Evolutionary conservation across 805 yeast species (phyloP).

Genomic region (Saturnispora saitoi): DNA sequence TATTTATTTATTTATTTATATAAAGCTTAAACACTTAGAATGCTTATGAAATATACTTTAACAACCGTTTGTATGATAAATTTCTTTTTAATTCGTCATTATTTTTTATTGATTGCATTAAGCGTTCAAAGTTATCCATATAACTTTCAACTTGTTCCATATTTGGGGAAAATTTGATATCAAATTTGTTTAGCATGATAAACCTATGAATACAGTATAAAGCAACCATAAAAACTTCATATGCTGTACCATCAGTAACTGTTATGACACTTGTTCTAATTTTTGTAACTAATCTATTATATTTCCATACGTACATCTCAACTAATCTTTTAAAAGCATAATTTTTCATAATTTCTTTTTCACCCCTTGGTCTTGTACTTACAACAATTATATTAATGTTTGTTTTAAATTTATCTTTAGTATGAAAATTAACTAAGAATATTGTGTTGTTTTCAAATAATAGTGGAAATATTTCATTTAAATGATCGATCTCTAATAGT

Average conservation of each 20-base stretch:
- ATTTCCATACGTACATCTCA: conserved; percentile 27
- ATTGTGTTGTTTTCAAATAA: conserved; percentile 24
- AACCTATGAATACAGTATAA: conserved; percentile 25
- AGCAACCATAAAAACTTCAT: conserved; percentile 22
- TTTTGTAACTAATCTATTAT: conserved; percentile 19
- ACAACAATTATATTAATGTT: conserved; percentile 21
- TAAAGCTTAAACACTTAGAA: neutral
- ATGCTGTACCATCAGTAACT: conserved; percentile 16
- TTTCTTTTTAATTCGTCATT: conserved; percentile 13
- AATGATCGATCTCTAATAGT: conserved; percentile 20
- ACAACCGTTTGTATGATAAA: conserved; percentile 6
- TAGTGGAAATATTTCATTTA: conserved; percentile 27
- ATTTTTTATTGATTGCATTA: conserved; percentile 22
- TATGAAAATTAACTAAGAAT: conserved; percentile 24
- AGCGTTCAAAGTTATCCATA: conserved; percentile 21
- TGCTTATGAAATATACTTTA: conserved; percentile 3
- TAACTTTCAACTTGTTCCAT: conserved; percentile 20
- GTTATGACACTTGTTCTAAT: conserved; percentile 19
- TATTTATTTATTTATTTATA: neutral
- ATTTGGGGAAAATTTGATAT: conserved; percentile 16
- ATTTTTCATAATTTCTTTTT: conserved; percentile 23
- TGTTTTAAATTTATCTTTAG: conserved; percentile 14
- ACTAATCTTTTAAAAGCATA: conserved; percentile 23
- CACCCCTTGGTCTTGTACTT: conserved; percentile 19
- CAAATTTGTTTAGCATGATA: conserved; percentile 18